phyloP scores from a whole-genome alignment of 2,329 filamentous ascomycete species.

The Didymella exigua region DNA sequence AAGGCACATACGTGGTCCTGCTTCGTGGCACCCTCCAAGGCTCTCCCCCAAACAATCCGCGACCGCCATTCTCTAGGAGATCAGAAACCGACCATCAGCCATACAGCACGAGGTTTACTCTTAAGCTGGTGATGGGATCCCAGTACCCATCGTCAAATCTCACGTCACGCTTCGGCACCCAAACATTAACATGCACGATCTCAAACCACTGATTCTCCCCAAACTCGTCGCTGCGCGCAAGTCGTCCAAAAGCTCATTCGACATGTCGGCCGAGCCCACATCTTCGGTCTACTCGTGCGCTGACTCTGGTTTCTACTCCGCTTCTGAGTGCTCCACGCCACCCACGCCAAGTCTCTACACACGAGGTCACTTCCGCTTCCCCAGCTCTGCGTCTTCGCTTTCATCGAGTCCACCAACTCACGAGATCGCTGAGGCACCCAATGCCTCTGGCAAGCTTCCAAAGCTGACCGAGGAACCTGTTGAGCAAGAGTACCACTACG shows the following conservation, averaged over 20 bases:
- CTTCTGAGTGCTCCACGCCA: constrained; percentile 72
- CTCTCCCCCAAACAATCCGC: constrained; percentile 39
- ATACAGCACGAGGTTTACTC: constrained; percentile 22
- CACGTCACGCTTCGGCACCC: constrained; percentile 34
- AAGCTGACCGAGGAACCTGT: constrained; percentile 84
- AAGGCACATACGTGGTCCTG: constrained; percentile 46
- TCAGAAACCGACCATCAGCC: constrained; percentile 24
- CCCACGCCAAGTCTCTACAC: constrained; percentile 72
- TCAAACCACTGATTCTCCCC: constrained; percentile 49
- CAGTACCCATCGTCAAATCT: constrained; percentile 35
- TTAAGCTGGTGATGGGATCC: constrained; percentile 48
- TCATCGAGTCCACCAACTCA: constrained; percentile 60
- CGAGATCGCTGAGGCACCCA: constrained; percentile 62
- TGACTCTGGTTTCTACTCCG: constrained; percentile 53
- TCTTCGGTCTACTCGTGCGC: constrained; percentile 42
- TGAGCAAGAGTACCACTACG: constrained; percentile 68
- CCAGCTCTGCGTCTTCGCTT: constrained; percentile 80
- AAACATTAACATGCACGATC: constrained; percentile 44
- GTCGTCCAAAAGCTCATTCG: constrained; percentile 43
- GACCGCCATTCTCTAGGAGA: constrained; percentile 37
- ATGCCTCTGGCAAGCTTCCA: constrained; percentile 70
- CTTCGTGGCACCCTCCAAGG: constrained; percentile 46
- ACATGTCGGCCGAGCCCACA: constrained; percentile 41
- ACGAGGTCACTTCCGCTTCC: constrained; percentile 67
- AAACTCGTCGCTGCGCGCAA: constrained; percentile 48